Evolutionary conservation across 225 moss, liverwort and hornwort genomes (phyloP), one percentile per base, ranked within the genome.

Genomic region (Polytrichum formosum): DNA sequence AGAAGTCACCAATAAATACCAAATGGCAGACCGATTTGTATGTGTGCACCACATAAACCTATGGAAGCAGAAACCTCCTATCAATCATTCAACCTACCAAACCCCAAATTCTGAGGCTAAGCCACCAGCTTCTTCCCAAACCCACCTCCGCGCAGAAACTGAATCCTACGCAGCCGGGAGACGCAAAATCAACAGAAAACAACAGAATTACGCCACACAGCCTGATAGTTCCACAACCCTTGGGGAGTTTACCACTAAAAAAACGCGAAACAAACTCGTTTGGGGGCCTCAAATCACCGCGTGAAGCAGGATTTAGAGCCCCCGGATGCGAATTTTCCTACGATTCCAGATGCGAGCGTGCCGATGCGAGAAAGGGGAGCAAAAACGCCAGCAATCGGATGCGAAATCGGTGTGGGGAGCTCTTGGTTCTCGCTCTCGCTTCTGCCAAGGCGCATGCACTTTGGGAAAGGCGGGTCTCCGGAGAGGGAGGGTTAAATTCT

Each of bases 401-500:
- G 18, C 29, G 18, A 31, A 67, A 21, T 22, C 66, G 7, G 23
- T 37, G 26, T 23, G 17, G 6, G 18, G 29, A 21, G 29, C 37
- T 53, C 29, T 26, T 7, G 18, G 3, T 5, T 13, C 46, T 46
- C 46, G 7, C 46, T 7, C 67, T 19, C n/a, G 53, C 17, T 46
- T 25, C 13, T 31, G 23, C 20, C 23, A 53, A 18, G 7, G 20
- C n/a, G 19, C 27, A 18, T 25, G 10, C 65, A 20, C 65, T 18
- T 16, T 46, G 46, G 46, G 25, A 26, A 67, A 4, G 2, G 1
- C 26, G 25, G 18, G 53, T 54, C 16, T 26, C 26, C 54, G 25
- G 53, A 53, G 67, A 7, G 5, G 23, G n/a, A 29, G 56, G 73
- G 69, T 73, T 69, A 65, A 64, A 58, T 73, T 66, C 33, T 72